Evolutionary conservation across 2,329 filamentous ascomycete genomes (phyloP).

Genomic region (Colletotrichum horii): DNA sequence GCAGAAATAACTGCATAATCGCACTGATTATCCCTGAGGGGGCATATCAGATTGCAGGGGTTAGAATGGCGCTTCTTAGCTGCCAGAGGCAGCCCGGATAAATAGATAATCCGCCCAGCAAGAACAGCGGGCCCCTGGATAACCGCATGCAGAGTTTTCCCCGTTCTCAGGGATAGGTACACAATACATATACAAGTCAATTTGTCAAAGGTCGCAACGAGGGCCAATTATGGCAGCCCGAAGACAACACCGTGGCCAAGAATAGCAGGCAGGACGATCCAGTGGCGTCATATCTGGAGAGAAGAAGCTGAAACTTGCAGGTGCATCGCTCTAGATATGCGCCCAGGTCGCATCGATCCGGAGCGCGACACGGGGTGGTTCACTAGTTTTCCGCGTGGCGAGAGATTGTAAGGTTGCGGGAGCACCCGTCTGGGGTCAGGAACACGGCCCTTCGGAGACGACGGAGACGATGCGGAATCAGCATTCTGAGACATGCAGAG

Average conservation of each 20-base stretch:
- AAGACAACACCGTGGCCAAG: background rate
- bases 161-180: too few species aligned
- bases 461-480: background rate
- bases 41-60: too few species aligned
- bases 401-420: background rate
- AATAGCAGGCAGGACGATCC: background rate
- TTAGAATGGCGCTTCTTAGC: too few species aligned
- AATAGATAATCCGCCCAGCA: too few species aligned
- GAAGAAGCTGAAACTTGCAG: background rate
- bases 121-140: too few species aligned
- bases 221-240: background rate
- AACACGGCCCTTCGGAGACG: constrained; percentile 17
- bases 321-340: background rate
- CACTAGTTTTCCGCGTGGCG: background rate
- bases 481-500: background rate
- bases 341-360: background rate
- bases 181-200: too few species aligned
- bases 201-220: background rate
- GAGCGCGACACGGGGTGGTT: background rate
- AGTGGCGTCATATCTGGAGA: background rate
- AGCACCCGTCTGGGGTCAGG: constrained; percentile 17
- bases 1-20: too few species aligned
- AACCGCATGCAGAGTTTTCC: too few species aligned
- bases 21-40: too few species aligned
- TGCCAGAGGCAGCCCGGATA: too few species aligned